Conservation (phyloP, 2,329 filamentous ascomycete species). For the Aspergillus glaucus region DNA sequence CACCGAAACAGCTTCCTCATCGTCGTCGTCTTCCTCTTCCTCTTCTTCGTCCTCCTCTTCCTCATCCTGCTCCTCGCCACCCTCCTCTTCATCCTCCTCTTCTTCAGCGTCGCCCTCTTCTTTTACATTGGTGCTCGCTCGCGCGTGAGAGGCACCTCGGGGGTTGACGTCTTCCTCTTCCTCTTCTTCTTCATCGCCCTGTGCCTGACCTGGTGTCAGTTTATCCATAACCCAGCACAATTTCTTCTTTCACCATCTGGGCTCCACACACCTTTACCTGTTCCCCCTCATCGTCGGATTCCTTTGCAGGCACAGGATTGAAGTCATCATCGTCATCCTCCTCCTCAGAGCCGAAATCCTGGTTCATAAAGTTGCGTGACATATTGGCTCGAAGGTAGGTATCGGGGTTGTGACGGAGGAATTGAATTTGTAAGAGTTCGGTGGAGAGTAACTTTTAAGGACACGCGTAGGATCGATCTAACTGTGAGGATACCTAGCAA, state of each 20-base stretch:
- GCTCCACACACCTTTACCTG: slow-evolving; percentile 19
- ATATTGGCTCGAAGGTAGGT: slow-evolving; percentile 13
- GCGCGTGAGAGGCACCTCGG: slow-evolving; percentile 40
- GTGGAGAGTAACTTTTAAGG: background rate
- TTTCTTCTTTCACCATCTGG: slow-evolving; percentile 10
- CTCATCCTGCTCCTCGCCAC: slow-evolving; percentile 53
- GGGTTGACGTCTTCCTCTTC: slow-evolving; percentile 38
- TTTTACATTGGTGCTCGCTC: slow-evolving; percentile 42
- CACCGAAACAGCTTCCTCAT: slow-evolving; percentile 54
- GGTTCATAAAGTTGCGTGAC: slow-evolving; percentile 43
- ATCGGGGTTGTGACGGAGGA: background rate
- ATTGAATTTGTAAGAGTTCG: background rate
- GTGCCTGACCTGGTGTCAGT: slow-evolving; percentile 13
- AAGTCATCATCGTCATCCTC: slow-evolving; percentile 84
- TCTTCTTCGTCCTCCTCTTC: slow-evolving; percentile 37
- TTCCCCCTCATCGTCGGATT: slow-evolving; percentile 64
- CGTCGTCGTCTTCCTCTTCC: slow-evolving; percentile 48
- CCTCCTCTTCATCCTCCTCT: slow-evolving; percentile 50
- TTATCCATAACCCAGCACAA: slow-evolving; percentile 16
- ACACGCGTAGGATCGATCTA: background rate
- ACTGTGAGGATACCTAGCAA: background rate
- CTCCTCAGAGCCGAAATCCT: slow-evolving; percentile 53
- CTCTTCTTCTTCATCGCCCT: slow-evolving; percentile 31
- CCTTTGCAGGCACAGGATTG: slow-evolving; percentile 70
- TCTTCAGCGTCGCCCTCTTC: slow-evolving; percentile 51